A percentile compares a stretch with the other conserved stretches of the same genome.
phyloP scores from a whole-genome alignment of 345 rosid genomes.

The Microcos paniculata region DNA sequence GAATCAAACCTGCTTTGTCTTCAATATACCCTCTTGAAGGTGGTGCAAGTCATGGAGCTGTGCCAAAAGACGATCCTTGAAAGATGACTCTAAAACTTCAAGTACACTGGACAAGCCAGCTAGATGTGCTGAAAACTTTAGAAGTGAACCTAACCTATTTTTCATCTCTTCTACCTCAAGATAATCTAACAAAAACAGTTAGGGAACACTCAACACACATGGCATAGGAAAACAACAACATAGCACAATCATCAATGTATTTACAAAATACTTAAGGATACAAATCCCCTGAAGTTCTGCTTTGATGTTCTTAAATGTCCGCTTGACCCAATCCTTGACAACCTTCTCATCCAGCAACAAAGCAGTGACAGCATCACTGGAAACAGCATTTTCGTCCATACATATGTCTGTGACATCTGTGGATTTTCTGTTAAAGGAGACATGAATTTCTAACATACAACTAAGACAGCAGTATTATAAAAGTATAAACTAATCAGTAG shows the following conservation, averaged over 20 bases:
- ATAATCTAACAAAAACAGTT: slow-evolving; percentile 54
- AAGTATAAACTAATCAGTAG: background rate
- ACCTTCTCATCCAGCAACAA: slow-evolving; percentile 99
- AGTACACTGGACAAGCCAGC: slow-evolving; percentile 70
- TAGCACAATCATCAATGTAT: slow-evolving; percentile 12
- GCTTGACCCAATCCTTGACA: slow-evolving; percentile 97
- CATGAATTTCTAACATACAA: slow-evolving; percentile 13
- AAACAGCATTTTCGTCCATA: slow-evolving; percentile 98
- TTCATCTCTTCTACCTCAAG: slow-evolving; percentile 62
- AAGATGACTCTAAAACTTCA: slow-evolving; percentile 81
- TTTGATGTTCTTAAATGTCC: slow-evolving; percentile 56
- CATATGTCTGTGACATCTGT: slow-evolving; percentile 93
- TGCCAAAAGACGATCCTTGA: slow-evolving; percentile 70
- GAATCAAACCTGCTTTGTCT: slow-evolving; percentile 79
- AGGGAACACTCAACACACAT: slow-evolving; percentile 28
- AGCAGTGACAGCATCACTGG: slow-evolving; percentile 90
- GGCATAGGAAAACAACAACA: background rate
- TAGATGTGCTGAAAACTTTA: slow-evolving; percentile 56
- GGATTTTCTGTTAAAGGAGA: slow-evolving; percentile 49
- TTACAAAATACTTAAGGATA: slow-evolving; percentile 54
- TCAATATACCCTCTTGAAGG: slow-evolving; percentile 72
- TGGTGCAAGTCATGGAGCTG: slow-evolving; percentile 75
- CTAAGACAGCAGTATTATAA: background rate
- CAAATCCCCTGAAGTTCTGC: slow-evolving; percentile 70
- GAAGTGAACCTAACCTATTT: slow-evolving; percentile 48